Evolutionary conservation across 2,329 filamentous ascomycete species (phyloP).

Genomic region (Penicillium griseofulvum): DNA sequence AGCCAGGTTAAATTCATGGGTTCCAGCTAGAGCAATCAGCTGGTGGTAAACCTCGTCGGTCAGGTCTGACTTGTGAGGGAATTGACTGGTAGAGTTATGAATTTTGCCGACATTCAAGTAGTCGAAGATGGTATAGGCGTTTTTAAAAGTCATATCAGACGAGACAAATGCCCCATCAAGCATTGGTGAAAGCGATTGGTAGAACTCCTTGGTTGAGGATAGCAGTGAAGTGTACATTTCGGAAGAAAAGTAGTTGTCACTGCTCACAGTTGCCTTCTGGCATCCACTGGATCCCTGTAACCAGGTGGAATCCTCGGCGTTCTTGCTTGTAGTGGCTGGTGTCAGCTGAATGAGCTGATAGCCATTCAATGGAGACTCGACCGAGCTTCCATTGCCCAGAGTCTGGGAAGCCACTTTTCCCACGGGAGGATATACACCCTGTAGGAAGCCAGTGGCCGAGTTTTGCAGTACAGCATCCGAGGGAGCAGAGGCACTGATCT

Average conservation of each 20-base stretch:
- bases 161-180: conserved; percentile 53
- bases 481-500: conserved; percentile 71
- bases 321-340: conserved; percentile 58
- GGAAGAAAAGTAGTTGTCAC: conserved; percentile 58
- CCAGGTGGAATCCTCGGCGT: conserved; percentile 58
- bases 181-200: conserved; percentile 51
- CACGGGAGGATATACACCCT: conserved; percentile 81
- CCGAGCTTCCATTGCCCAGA: conserved; percentile 67
- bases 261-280: conserved; percentile 55
- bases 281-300: conserved; percentile 58
- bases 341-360: conserved; percentile 82
- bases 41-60: conserved; percentile 59
- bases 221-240: conserved; percentile 50
- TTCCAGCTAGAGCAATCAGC: conserved; percentile 70
- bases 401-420: conserved; percentile 56
- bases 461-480: conserved; percentile 74
- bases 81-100: conserved; percentile 58
- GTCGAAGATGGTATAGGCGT: conserved; percentile 66
- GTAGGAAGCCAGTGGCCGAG: conserved; percentile 76
- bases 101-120: conserved; percentile 62
- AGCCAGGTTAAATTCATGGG: conserved; percentile 77
- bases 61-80: conserved; percentile 60
- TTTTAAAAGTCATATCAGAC: conserved; percentile 55
- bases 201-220: conserved; percentile 53
- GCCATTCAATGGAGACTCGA: conserved; percentile 69